phyloP scores from a whole-genome alignment of 805 yeast genomes.

The Saccharomycopsis sp. region DNA sequence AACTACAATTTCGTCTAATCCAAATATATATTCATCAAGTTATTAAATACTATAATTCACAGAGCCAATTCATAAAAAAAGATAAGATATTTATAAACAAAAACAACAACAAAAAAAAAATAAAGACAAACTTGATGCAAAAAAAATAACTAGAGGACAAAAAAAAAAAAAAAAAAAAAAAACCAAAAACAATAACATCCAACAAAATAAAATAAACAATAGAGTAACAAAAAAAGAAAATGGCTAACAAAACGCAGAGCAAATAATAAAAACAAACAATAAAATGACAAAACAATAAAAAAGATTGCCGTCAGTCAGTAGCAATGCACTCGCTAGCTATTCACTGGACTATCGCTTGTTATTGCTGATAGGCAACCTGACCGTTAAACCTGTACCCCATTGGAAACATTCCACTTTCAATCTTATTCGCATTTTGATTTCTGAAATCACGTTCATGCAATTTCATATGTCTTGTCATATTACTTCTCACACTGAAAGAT shows the following conservation, averaged over 20 bases:
- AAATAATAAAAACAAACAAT: background rate
- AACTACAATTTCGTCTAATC: too few species aligned
- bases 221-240: background rate
- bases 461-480: constrained; percentile 72
- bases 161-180: background rate
- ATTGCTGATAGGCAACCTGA: background rate
- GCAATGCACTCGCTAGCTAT: too few species aligned
- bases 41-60: too few species aligned
- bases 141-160: background rate
- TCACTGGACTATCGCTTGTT: too few species aligned
- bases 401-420: too few species aligned
- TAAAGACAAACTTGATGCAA: background rate
- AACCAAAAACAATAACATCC: background rate
- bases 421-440: background rate
- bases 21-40: too few species aligned
- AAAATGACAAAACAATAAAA: background rate
- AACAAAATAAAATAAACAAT: background rate
- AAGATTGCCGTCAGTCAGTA: too few species aligned
- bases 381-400: background rate
- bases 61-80: too few species aligned
- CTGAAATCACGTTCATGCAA: constrained; percentile 41
- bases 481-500: constrained; percentile 67
- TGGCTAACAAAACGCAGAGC: background rate
- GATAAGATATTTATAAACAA: too few species aligned
- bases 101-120: background rate